Evolutionary conservation across 2,329 filamentous ascomycete genomes (phyloP).

Genomic region (Trichoderma sp.): DNA sequence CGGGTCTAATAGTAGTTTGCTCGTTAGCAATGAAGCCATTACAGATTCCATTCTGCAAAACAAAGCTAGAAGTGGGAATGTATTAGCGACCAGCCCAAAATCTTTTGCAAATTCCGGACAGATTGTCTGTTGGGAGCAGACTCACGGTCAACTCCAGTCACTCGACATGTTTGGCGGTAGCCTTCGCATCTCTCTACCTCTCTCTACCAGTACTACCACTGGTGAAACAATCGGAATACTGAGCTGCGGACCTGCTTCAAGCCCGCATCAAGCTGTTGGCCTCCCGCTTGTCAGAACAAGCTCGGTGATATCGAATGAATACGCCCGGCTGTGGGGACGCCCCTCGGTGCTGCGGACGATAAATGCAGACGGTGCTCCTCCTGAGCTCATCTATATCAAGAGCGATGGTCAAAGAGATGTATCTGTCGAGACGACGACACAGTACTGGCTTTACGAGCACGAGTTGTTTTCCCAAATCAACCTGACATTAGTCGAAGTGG

Average conservation of each 20-base stretch:
- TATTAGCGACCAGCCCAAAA: slow-evolving; percentile 7
- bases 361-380: not conserved
- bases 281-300: slow-evolving; percentile 7
- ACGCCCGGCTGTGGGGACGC: not conserved
- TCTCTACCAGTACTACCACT: not conserved
- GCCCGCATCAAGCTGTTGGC: not conserved
- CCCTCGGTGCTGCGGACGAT: not conserved
- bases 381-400: slow-evolving; percentile 5
- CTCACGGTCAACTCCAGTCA: not conserved
- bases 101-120: slow-evolving; percentile 14
- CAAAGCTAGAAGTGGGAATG: not conserved
- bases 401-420: not conserved
- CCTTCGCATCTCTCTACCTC: not conserved
- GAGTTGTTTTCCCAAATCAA: not conserved
- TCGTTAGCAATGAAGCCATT: not conserved
- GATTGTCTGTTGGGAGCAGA: slow-evolving; percentile 1
- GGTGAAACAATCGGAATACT: slow-evolving; percentile 9
- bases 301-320: not conserved
- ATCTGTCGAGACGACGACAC: not conserved
- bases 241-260: slow-evolving; percentile 6
- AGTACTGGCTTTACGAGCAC: not conserved
- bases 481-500: not conserved
- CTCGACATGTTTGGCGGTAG: slow-evolving; percentile 16
- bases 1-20: not conserved
- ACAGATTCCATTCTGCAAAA: too few species aligned